Base-by-base conservation (phyloP, 805 yeast genomes). In the Priceomyces fermenticarens region DNA sequence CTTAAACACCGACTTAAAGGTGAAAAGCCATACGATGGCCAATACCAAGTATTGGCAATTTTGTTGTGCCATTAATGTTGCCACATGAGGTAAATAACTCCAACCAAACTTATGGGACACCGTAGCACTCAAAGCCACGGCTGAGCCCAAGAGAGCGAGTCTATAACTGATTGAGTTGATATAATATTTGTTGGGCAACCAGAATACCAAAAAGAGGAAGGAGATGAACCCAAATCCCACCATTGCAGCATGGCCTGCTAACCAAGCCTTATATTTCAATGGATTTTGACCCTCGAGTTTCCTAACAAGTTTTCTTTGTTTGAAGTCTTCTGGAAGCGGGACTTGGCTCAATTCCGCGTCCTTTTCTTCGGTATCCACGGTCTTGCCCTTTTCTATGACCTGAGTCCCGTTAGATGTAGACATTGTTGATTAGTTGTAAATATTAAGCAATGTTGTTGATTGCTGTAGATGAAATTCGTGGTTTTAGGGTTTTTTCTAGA, bases 31-130 rank as follows among this genome's bases (percentile, higher is more conserved):
- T 13, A 79, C 62, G 3, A 57, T 20, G 0, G 81, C 76, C 41
- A 85, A 60, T 3, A 77, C 46, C 40, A 81, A 63, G 54, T 77
- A 78, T 61, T 88, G 96, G 69, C 85, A 85, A 57, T 86, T 85
- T 49, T 80, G 88, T 16, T 88, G 78, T 8, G 89, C 81, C 40
- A 87, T 55, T 56, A 89, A 65, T 3, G 81, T 78, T 41, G 75
- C 74, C 55, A 80, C 72, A 4, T 81, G 72, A 5, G 95, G 95
- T 45, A 65, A 57, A 39, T 74, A 69, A 23, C 70, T 65, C 13
- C 78, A 66, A 16, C 81, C 81, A 64, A 81, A 82, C 48, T 78
- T 79, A 35, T 83, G 82, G 26, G 73, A 52, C 39, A 79, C 65
- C 1, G 87, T 73, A 32, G 81, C 64, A 1, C 72, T 45, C 51